A percentile compares a stretch with the other conserved stretches of the same genome.
Evolutionary conservation across 2,329 filamentous ascomycete species (phyloP).

Genomic region (Ilyonectria mors-panacis): DNA sequence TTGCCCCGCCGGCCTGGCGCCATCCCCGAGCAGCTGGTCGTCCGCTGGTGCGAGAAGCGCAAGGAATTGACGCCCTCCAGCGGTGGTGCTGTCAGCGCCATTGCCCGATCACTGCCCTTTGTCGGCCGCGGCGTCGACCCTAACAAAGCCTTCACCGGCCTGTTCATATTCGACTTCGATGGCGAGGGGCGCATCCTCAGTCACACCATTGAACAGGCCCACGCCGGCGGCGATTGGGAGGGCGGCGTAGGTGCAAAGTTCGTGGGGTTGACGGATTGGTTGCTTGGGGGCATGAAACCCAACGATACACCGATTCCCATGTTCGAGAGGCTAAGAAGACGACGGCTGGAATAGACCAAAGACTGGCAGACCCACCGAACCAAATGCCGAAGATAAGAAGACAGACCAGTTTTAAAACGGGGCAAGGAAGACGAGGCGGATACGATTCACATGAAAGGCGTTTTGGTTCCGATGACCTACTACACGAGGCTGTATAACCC

Average conservation of each 20-base stretch:
- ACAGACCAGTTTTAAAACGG: neutral
- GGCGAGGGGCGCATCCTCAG: constrained; percentile 84
- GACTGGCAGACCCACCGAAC: constrained; percentile 8
- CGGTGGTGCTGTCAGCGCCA: constrained; percentile 55
- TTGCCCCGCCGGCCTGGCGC: constrained; percentile 67
- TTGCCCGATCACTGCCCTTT: constrained; percentile 60
- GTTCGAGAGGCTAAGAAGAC: constrained; percentile 52
- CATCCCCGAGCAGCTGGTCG: constrained; percentile 84
- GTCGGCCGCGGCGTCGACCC: constrained; percentile 59
- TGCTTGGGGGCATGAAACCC: constrained; percentile 80
- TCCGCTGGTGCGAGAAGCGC: constrained; percentile 81
- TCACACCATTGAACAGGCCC: constrained; percentile 95
- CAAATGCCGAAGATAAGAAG: constrained; percentile 3
- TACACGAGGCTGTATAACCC: constrained; percentile 21
- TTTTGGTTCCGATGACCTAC: constrained; percentile 20
- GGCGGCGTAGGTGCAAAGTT: constrained; percentile 84
- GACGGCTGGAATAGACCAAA: constrained; percentile 35
- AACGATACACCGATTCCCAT: constrained; percentile 53
- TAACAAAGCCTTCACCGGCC: constrained; percentile 85
- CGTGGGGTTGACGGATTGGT: constrained; percentile 94
- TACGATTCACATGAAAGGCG: constrained; percentile 31
- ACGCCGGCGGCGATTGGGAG: constrained; percentile 88
- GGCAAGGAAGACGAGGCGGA: neutral
- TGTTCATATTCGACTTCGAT: constrained; percentile 98
- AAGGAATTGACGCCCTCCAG: constrained; percentile 32